Percentiles rank a stretch among this genome's conserved stretches.
These are phyloP conservation scores for Euphorbia lathyris DNA, from an alignment of 345 rosid genomes.

Conservation along the genomic window DNA sequence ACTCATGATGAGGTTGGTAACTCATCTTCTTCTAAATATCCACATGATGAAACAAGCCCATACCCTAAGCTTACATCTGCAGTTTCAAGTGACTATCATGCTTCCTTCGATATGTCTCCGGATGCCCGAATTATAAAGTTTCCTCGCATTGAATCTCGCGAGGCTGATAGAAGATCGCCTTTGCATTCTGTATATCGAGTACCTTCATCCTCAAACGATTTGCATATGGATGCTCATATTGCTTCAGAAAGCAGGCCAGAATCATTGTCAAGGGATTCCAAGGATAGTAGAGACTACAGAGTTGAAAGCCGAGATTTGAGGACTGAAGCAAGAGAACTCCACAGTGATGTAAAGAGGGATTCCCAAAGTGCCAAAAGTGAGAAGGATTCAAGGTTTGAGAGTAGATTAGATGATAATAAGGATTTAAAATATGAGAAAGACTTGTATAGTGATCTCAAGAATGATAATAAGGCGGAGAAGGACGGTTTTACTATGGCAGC, in stretches of 20 bases:
- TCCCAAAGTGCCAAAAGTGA: constrained; percentile 56
- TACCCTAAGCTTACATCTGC: constrained; percentile 58
- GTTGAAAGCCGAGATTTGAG: constrained; percentile 58
- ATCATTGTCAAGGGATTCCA: constrained; percentile 44
- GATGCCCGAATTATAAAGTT: constrained; percentile 61
- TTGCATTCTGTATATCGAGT: constrained; percentile 54
- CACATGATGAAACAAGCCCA: constrained; percentile 60
- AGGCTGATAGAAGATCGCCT: constrained; percentile 79
- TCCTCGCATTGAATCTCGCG: constrained; percentile 70
- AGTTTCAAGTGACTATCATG: constrained; percentile 50
- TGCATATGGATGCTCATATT: constrained; percentile 52
- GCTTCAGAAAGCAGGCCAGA: constrained; percentile 53
- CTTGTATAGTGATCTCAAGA: constrained; percentile 46
- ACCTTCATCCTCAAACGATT: constrained; percentile 48
- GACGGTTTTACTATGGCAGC: constrained; percentile 48
- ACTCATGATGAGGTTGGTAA: constrained; percentile 76
- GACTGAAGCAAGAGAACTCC: constrained; percentile 55
- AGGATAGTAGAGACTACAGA: constrained; percentile 55
- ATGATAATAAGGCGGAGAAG: constrained; percentile 58
- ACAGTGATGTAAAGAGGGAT: constrained; percentile 71
- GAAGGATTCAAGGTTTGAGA: constrained; percentile 65
- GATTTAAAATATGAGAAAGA: constrained; percentile 65
- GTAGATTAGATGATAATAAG: constrained; percentile 61
- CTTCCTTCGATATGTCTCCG: constrained; percentile 46
- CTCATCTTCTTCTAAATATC: constrained; percentile 66